Conservation (phyloP, 2,329 filamentous ascomycete species). For the Didymella exigua region DNA sequence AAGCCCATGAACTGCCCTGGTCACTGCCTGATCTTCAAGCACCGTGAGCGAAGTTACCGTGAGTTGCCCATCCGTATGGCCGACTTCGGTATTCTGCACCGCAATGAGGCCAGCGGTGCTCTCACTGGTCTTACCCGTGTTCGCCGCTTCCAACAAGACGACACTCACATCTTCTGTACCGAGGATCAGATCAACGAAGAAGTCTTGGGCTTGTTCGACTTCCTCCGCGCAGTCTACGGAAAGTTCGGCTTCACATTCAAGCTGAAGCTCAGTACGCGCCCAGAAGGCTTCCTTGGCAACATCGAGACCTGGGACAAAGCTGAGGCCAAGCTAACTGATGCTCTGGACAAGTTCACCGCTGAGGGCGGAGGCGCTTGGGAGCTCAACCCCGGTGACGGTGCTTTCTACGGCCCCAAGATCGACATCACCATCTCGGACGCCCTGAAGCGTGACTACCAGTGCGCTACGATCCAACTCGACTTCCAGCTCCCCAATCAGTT, state of each 20-base stretch:
- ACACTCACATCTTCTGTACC: slow-evolving; percentile 94
- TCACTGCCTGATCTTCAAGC: slow-evolving; percentile 85
- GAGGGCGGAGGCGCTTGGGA: slow-evolving; percentile 75
- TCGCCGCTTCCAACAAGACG: slow-evolving; percentile 92
- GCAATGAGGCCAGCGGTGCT: slow-evolving; percentile 93
- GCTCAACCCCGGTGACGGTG: slow-evolving; percentile 91
- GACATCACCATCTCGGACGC: slow-evolving; percentile 94
- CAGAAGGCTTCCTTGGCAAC: slow-evolving; percentile 87
- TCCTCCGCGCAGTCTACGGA: slow-evolving; percentile 79
- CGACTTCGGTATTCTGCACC: slow-evolving; percentile 93
- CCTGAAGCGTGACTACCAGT: slow-evolving; percentile 82
- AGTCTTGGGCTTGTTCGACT: slow-evolving; percentile 85
- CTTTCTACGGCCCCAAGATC: slow-evolving; percentile 98
- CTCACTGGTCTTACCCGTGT: slow-evolving; percentile 90
- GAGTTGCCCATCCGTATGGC: slow-evolving; percentile 91
- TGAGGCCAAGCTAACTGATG: slow-evolving; percentile 77
- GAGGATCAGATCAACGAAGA: slow-evolving; percentile 78
- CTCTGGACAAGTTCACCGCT: slow-evolving; percentile 73
- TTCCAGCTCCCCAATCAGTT: slow-evolving; percentile 88
- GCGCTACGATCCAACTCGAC: slow-evolving; percentile 92
- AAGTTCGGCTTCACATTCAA: slow-evolving; percentile 90
- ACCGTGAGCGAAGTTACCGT: slow-evolving; percentile 83
- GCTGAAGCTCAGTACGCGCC: slow-evolving; percentile 88
- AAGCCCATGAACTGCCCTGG: slow-evolving; percentile 99
- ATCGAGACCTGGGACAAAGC: slow-evolving; percentile 87